These are phyloP conservation scores for Nemania sp. DNA, from an alignment of 2,329 filamentous ascomycete species.

Conservation along the genomic window DNA sequence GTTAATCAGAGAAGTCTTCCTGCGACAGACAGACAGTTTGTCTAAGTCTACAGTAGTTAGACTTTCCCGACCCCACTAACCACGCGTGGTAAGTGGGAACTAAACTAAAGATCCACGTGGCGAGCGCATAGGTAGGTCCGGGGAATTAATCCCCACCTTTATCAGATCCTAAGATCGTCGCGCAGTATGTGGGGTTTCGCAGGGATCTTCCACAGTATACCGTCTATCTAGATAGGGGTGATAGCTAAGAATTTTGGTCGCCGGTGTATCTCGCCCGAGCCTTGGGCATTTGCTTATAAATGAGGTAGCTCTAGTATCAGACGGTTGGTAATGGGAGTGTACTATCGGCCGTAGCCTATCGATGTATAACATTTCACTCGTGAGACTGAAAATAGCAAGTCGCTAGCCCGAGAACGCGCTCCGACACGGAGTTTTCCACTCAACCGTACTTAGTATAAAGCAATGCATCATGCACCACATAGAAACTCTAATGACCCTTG, in stretches of 20 bases:
- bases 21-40: too few species aligned
- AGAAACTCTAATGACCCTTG: neutral
- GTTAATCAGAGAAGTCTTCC: too few species aligned
- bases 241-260: too few species aligned
- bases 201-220: too few species aligned
- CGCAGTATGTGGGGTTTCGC: too few species aligned
- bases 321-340: neutral
- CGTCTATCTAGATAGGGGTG: too few species aligned
- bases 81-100: conserved; percentile 10
- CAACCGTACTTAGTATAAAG: conserved; percentile 8
- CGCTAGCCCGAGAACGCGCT: neutral
- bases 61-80: neutral
- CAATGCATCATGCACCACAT: neutral
- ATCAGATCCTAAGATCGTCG: too few species aligned
- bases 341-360: neutral
- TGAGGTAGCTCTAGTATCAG: neutral
- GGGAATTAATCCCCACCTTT: neutral
- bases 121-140: conserved; percentile 3
- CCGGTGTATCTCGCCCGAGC: neutral
- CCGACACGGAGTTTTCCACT: neutral
- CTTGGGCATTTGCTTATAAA: neutral
- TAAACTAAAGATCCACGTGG: neutral
- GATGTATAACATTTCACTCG: neutral
- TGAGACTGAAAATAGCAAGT: neutral
- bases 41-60: too few species aligned